phyloP scores from a whole-genome alignment of 371 early-diverging fungal species.

The Mucor irregularis region DNA sequence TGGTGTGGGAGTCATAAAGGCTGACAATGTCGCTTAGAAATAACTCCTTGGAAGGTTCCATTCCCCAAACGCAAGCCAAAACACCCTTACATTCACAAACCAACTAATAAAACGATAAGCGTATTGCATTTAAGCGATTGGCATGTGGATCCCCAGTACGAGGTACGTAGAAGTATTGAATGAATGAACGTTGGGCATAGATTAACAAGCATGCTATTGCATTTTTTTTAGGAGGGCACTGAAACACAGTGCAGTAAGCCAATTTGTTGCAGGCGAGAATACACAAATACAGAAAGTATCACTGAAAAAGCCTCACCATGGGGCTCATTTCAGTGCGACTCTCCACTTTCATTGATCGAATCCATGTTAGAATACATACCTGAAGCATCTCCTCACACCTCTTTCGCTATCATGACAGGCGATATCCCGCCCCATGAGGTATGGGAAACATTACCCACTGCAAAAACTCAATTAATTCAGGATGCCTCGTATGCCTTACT shows the following conservation, averaged over 20 bases:
- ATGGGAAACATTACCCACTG: conserved; percentile 50
- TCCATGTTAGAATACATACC: conserved; percentile 49
- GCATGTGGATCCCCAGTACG: conserved; percentile 61
- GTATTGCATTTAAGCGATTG: conserved; percentile 65
- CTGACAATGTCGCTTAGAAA: too few relatives aligned
- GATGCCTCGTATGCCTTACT: conserved; percentile 36
- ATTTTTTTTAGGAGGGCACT: conserved; percentile 35
- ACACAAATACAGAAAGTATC: conserved; percentile 42
- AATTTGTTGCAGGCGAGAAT: conserved; percentile 56
- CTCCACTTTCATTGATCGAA: conserved; percentile 46
- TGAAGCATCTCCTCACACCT: conserved; percentile 37
- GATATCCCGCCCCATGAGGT: conserved; percentile 68
- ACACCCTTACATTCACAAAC: conserved; percentile 3
- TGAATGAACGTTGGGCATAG: background rate
- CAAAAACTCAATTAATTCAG: conserved; percentile 45
- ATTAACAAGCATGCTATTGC: background rate
- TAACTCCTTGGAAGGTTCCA: conserved; percentile 36
- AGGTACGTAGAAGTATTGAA: conserved; percentile 12
- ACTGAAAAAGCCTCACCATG: conserved; percentile 36
- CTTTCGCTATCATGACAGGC: conserved; percentile 61
- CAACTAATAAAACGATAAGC: conserved; percentile 42
- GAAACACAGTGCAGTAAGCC: conserved; percentile 56
- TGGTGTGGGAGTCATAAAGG: too few relatives aligned
- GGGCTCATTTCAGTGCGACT: conserved; percentile 56
- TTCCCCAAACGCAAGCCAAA: conserved; percentile 56